Evolutionary conservation across 495 filamentous ascomycete genomes (phyloP).

Genomic region (Lichina pygmaea): DNA sequence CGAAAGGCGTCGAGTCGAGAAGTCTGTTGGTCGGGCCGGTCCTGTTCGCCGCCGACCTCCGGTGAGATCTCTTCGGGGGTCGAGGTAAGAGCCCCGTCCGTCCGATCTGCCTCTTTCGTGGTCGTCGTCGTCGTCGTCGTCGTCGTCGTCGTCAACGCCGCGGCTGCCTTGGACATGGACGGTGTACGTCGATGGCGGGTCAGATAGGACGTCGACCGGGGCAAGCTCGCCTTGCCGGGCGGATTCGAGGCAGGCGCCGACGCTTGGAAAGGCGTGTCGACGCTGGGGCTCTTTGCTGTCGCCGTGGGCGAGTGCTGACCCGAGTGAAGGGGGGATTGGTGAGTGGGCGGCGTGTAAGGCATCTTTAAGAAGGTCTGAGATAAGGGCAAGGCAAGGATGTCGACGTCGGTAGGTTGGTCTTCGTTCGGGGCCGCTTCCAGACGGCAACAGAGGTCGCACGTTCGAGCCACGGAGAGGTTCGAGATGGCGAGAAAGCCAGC

Average conservation of each 20-base stretch:
- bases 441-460: too few relatives aligned
- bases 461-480: too few relatives aligned
- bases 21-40: too few relatives aligned
- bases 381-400: not conserved
- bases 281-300: too few relatives aligned
- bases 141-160: not conserved
- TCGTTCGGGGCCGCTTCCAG: too few relatives aligned
- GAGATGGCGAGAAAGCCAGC: too few relatives aligned
- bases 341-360: slow-evolving; percentile 83
- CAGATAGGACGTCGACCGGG: slow-evolving; percentile 50
- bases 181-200: slow-evolving; percentile 39
- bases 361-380: slow-evolving; percentile 19
- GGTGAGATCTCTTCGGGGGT: not conserved
- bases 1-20: slow-evolving; percentile 17
- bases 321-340: slow-evolving; percentile 52
- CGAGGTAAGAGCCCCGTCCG: not conserved
- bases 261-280: too few relatives aligned
- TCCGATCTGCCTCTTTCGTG: not conserved
- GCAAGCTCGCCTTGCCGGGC: slow-evolving; percentile 25
- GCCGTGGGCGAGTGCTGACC: slow-evolving; percentile 30
- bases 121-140: not conserved
- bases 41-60: slow-evolving; percentile 8
- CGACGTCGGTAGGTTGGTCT: not conserved
- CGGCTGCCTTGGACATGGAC: slow-evolving; percentile 10
- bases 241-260: slow-evolving; percentile 9